phyloP scores from a whole-genome alignment of 305 asterid species.

The Fraxinus sp. region DNA sequence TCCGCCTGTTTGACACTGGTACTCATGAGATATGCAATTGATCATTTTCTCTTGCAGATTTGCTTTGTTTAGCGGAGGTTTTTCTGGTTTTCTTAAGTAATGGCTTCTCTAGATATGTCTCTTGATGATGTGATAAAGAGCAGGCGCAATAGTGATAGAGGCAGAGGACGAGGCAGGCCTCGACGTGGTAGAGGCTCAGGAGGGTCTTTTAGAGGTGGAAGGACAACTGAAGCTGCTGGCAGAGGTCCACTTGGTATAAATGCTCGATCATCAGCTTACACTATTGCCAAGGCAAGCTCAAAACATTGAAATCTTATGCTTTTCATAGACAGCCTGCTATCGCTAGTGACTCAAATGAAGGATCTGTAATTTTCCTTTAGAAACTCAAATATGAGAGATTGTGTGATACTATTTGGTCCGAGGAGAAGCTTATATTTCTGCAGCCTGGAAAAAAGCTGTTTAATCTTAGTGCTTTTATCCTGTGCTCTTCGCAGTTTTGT shows the following conservation, averaged over 20 bases:
- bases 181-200: slow-evolving; percentile 78
- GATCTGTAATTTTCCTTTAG: slow-evolving; percentile 46
- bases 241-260: slow-evolving; percentile 78
- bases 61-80: not conserved
- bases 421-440: slow-evolving; percentile 44
- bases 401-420: slow-evolving; percentile 29
- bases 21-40: not conserved
- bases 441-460: slow-evolving; percentile 36
- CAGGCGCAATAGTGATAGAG: slow-evolving; percentile 56
- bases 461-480: slow-evolving; percentile 35
- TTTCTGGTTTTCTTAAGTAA: slow-evolving; percentile 20
- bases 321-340: slow-evolving; percentile 57
- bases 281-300: slow-evolving; percentile 99
- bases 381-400: slow-evolving; percentile 40
- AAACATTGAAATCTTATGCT: slow-evolving; percentile 40
- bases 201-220: slow-evolving; percentile 74
- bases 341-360: slow-evolving; percentile 46
- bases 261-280: slow-evolving; percentile 66
- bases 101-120: slow-evolving; percentile 94
- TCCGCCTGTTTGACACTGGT: not conserved
- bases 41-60: not conserved
- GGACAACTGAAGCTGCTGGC: slow-evolving; percentile 65
- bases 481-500: slow-evolving; percentile 37
- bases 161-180: slow-evolving; percentile 71
- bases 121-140: slow-evolving; percentile 89